Evolutionary conservation across 768 basidiomycete genomes (phyloP).

Genomic region (Vishniacozyma victoriae): DNA sequence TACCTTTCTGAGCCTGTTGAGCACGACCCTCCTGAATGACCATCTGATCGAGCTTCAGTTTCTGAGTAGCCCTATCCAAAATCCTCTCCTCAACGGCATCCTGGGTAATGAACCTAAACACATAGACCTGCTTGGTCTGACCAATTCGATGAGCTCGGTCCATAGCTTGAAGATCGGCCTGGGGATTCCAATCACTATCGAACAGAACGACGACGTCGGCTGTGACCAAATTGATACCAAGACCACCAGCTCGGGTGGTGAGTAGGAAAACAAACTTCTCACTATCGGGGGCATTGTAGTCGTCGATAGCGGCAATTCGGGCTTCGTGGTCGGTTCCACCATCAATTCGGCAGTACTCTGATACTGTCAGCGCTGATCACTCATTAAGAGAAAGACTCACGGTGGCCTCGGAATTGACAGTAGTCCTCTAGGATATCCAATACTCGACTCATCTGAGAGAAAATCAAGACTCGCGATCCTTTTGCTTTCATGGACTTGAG

Average conservation of each 20-base stretch:
- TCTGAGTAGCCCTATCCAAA: constrained; percentile 90
- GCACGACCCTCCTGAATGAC: constrained; percentile 94
- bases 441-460: constrained; percentile 99
- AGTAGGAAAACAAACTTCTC: constrained; percentile 96
- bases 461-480: constrained; percentile 92
- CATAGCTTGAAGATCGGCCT: constrained; percentile 98
- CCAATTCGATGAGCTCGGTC: constrained; percentile 95
- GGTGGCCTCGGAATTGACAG: constrained; percentile 81
- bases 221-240: constrained; percentile 91
- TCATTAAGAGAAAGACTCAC: constrained; percentile 52
- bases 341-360: constrained; percentile 95
- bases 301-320: constrained; percentile 90
- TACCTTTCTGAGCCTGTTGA: constrained; percentile 64
- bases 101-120: constrained; percentile 93
- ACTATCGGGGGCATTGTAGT: constrained; percentile 88
- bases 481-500: constrained; percentile 79
- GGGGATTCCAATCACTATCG: constrained; percentile 98
- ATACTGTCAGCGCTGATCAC: neutral
- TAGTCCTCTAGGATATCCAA: constrained; percentile 97
- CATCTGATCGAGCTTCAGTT: constrained; percentile 86
- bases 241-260: constrained; percentile 91
- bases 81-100: constrained; percentile 94
- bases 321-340: constrained; percentile 95
- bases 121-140: constrained; percentile 95
- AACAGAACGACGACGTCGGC: constrained; percentile 94